Evolutionary conservation across 352 stramenopile species (phyloP).

Genomic region (Globisporangium iwayamae): DNA sequence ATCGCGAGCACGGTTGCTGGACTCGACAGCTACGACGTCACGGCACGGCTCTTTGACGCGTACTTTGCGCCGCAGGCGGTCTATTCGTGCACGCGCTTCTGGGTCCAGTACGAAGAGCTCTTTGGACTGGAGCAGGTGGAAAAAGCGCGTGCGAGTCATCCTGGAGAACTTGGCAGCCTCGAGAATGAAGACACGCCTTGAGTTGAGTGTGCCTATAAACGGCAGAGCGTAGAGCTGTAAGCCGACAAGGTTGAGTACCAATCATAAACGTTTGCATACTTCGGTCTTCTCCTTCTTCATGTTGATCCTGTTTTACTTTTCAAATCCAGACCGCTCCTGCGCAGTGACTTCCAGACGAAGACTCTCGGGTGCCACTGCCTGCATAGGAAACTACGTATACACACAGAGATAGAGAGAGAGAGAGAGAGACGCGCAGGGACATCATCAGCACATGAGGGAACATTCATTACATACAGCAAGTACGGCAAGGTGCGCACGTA

Average conservation of each 20-base stretch:
- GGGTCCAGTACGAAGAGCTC: constrained; percentile 45
- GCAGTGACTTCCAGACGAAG: not conserved
- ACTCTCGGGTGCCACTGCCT: not conserved
- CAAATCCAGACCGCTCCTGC: not conserved
- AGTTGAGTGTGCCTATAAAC: not conserved
- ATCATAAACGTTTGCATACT: not conserved
- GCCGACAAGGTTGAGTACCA: not conserved
- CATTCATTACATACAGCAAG: not conserved
- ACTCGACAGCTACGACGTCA: constrained; percentile 38
- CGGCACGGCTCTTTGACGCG: constrained; percentile 33
- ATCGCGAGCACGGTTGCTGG: constrained; percentile 41
- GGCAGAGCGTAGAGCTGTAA: not conserved
- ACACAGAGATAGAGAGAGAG: not conserved
- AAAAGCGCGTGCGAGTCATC: constrained; percentile 12
- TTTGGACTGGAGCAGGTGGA: constrained; percentile 34
- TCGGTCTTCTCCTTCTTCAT: not conserved
- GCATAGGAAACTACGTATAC: not conserved
- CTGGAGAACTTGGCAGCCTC: not conserved
- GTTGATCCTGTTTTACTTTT: constrained; percentile 4
- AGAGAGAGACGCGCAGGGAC: not conserved
- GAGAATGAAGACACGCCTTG: not conserved
- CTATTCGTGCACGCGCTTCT: constrained; percentile 32
- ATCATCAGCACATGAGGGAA: not conserved
- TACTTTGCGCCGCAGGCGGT: constrained; percentile 27
- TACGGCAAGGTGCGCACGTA: not conserved